These are phyloP conservation scores for Bidens hawaiensis DNA, from an alignment of 140 eudicot genomes.

Conservation along the genomic window DNA sequence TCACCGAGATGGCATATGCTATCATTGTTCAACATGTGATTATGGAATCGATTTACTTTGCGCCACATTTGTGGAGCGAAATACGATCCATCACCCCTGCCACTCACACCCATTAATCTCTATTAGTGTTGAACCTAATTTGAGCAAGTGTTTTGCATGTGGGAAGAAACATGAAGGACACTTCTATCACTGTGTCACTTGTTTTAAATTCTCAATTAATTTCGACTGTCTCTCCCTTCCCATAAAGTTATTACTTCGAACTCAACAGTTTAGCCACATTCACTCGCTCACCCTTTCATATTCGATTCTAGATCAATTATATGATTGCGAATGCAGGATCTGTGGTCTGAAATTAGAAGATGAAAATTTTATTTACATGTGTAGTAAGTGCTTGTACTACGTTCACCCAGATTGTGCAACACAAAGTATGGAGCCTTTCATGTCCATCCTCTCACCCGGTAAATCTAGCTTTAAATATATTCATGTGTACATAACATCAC, in stretches of 20 bases:
- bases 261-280: background rate
- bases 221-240: constrained; percentile 15
- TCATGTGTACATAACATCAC: background rate
- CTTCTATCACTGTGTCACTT: constrained; percentile 8
- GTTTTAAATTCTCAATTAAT: background rate
- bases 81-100: constrained; percentile 13
- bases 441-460: constrained; percentile 11
- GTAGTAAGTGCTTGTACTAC: constrained; percentile 6
- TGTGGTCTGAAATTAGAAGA: background rate
- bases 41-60: background rate
- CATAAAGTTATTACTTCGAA: background rate
- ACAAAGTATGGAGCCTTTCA: background rate
- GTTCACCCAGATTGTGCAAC: constrained; percentile 9
- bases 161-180: background rate
- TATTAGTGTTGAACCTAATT: background rate
- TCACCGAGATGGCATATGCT: background rate
- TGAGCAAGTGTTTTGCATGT: constrained; percentile 6
- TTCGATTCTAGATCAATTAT: background rate
- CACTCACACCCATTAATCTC: constrained; percentile 7
- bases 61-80: constrained; percentile 9
- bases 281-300: constrained; percentile 17
- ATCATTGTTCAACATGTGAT: constrained; percentile 4
- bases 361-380: background rate
- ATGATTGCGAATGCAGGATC: constrained; percentile 3
- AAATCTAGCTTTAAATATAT: background rate